These are phyloP conservation scores for Acanthamoeba culbertsoni DNA, from an alignment of 208 protist species.

Conservation along the genomic window DNA sequence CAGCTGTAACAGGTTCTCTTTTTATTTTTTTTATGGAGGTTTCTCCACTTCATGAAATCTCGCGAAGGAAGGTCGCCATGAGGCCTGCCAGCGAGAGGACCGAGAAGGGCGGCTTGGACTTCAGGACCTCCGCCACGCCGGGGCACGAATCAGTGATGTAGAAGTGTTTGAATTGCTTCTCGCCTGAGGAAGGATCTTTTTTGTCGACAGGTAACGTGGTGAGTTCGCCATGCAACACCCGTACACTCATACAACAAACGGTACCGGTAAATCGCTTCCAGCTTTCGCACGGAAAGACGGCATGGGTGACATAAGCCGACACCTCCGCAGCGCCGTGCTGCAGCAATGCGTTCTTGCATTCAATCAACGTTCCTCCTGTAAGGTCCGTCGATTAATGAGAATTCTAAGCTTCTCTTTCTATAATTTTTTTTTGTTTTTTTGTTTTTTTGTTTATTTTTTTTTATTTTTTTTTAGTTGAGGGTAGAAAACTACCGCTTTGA, in stretches of 20 bases:
- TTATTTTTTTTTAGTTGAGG: too few relatives aligned
- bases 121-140: background rate
- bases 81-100: constrained; percentile 51
- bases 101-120: constrained; percentile 45
- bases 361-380: constrained; percentile 71
- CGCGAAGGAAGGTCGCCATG: constrained; percentile 11
- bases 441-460: too few relatives aligned
- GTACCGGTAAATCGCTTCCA: constrained; percentile 66
- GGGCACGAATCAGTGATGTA: constrained; percentile 70
- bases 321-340: constrained; percentile 66
- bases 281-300: constrained; percentile 74
- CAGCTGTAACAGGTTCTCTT: too few relatives aligned
- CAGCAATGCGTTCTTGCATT: constrained; percentile 67
- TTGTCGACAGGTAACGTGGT: background rate
- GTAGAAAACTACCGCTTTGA: constrained; percentile 55
- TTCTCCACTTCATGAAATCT: constrained; percentile 15
- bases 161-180: constrained; percentile 50
- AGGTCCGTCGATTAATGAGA: background rate
- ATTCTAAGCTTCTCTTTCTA: background rate
- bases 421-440: too few relatives aligned
- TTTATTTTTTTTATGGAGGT: too few relatives aligned
- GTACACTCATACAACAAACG: too few relatives aligned
- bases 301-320: constrained; percentile 73
- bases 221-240: too few relatives aligned
- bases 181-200: background rate